phyloP scores from a whole-genome alignment of 2,329 filamentous ascomycete species.

The Sporothrix phasma region DNA sequence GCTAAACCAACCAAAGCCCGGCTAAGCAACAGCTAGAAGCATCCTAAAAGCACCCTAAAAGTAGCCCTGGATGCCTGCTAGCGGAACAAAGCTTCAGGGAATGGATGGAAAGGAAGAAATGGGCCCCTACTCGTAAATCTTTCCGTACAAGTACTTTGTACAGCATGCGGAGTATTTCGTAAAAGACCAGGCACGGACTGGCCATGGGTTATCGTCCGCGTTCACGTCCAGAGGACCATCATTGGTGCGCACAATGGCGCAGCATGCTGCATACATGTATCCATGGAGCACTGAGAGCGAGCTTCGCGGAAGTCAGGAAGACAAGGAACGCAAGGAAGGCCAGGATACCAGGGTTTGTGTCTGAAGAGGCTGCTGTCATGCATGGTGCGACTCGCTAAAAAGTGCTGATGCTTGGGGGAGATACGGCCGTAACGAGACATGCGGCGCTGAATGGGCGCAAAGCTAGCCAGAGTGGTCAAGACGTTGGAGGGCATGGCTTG shows the following conservation, averaged over 20 bases:
- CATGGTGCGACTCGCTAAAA: background rate
- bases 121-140: too few species aligned
- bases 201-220: background rate
- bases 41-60: background rate
- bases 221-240: background rate
- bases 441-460: too few species aligned
- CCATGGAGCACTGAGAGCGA: too few species aligned
- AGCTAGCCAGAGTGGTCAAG: conserved; percentile 3
- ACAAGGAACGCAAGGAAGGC: too few species aligned
- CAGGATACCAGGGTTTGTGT: too few species aligned
- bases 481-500: too few species aligned
- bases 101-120: too few species aligned
- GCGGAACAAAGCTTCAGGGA: background rate
- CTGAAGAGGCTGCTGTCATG: background rate
- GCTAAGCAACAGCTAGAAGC: background rate
- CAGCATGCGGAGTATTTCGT: too few species aligned
- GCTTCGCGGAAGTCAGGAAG: background rate
- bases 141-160: too few species aligned
- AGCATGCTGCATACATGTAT: too few species aligned
- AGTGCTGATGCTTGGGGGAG: background rate
- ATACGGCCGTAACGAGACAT: too few species aligned
- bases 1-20: background rate
- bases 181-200: background rate
- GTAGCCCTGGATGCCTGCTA: background rate
- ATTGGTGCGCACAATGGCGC: background rate